A percentile compares a stretch with the other conserved stretches of the same genome.
Conservation (phyloP, 352 stramenopile genomes). For the Globisporangium nodosum region DNA sequence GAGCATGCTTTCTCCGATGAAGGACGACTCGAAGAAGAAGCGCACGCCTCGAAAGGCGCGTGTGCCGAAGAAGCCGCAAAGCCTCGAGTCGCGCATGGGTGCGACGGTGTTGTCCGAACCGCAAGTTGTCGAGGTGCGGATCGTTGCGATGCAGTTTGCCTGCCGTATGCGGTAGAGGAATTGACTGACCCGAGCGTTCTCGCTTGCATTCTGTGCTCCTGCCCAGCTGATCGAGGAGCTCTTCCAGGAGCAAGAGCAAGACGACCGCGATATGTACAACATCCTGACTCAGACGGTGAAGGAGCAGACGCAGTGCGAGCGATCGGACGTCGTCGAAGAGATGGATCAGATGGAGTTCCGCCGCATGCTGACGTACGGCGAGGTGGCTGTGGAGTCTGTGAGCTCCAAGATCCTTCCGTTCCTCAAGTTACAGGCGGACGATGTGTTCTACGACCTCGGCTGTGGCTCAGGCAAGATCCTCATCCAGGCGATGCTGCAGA, state of each 20-base stretch:
- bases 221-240: slow-evolving; percentile 41
- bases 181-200: not conserved
- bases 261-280: slow-evolving; percentile 76
- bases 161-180: not conserved
- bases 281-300: slow-evolving; percentile 57
- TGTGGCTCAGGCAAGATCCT: slow-evolving; percentile 81
- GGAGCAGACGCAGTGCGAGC: slow-evolving; percentile 54
- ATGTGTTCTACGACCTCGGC: slow-evolving; percentile 82
- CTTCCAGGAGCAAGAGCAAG: slow-evolving; percentile 69
- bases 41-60: slow-evolving; percentile 37
- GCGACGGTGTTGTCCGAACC: slow-evolving; percentile 23
- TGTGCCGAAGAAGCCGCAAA: slow-evolving; percentile 31
- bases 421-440: slow-evolving; percentile 48
- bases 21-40: slow-evolving; percentile 37
- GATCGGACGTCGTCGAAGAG: slow-evolving; percentile 65
- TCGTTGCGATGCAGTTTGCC: not conserved
- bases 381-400: slow-evolving; percentile 68
- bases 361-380: slow-evolving; percentile 74
- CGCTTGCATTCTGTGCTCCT: not conserved
- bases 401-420: slow-evolving; percentile 60
- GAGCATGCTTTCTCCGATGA: slow-evolving; percentile 42
- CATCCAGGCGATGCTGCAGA: slow-evolving; percentile 68
- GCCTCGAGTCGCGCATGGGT: slow-evolving; percentile 35
- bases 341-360: slow-evolving; percentile 61
- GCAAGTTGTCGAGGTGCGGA: slow-evolving; percentile 27